Conservation (phyloP, 306 rosid genomes). For the Rosa multiflora region DNA sequence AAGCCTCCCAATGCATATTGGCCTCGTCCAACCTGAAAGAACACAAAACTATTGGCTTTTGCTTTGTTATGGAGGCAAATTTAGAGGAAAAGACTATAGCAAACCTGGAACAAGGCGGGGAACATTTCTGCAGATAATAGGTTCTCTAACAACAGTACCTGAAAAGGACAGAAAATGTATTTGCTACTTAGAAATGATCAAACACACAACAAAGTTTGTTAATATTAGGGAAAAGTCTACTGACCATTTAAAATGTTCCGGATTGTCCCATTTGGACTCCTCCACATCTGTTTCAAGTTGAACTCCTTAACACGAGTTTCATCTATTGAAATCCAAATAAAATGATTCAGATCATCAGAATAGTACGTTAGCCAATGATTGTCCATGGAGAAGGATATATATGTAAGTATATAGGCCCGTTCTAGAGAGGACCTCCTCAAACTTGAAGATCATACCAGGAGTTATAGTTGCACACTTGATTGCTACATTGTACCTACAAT, state of each 20-base stretch:
- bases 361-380: too few species aligned
- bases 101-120: constrained; percentile 90
- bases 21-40: constrained; percentile 79
- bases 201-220: neutral
- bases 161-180: constrained; percentile 16
- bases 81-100: constrained; percentile 19
- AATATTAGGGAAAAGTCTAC: constrained; percentile 15
- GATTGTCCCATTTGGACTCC: constrained; percentile 94
- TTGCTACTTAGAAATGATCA: constrained; percentile 10
- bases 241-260: constrained; percentile 92
- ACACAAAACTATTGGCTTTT: neutral
- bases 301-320: constrained; percentile 67
- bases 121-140: constrained; percentile 84
- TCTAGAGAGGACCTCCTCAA: too few species aligned
- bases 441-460: too few species aligned
- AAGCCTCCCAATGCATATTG: constrained; percentile 97
- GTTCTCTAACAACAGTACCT: constrained; percentile 97
- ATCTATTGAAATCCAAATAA: too few species aligned
- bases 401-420: too few species aligned
- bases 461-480: too few species aligned
- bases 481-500: too few species aligned
- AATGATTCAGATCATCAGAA: too few species aligned
- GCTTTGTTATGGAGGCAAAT: neutral
- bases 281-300: constrained; percentile 87
- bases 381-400: too few species aligned